Evolutionary conservation across 192 early-diverging fungal species (phyloP).

Genomic region (Backusella parvicylindrica): DNA sequence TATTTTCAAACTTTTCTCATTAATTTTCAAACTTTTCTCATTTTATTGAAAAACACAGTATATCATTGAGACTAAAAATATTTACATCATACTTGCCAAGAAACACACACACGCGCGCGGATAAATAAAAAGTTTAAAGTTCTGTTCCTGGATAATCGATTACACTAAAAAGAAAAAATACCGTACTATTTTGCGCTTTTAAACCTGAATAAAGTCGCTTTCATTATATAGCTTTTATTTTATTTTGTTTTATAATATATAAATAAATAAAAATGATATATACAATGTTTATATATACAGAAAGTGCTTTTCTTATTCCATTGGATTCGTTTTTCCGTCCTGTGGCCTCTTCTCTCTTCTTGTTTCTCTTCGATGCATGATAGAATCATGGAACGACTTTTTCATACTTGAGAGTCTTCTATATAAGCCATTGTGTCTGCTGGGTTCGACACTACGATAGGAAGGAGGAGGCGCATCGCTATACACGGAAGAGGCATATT

Average conservation of each 20-base stretch:
- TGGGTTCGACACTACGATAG: background rate
- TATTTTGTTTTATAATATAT: too few species aligned
- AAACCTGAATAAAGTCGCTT: too few species aligned
- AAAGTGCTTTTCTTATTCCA: slow-evolving; percentile 8
- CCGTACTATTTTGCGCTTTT: too few species aligned
- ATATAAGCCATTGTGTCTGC: background rate
- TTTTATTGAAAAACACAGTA: too few species aligned
- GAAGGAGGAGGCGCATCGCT: background rate
- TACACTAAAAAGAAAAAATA: background rate
- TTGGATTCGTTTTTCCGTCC: slow-evolving; percentile 31
- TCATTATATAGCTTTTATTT: too few species aligned
- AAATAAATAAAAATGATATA: too few species aligned
- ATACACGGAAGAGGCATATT: background rate
- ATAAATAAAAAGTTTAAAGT: background rate
- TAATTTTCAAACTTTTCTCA: too few species aligned
- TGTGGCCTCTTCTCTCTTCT: slow-evolving; percentile 26
- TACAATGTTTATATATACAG: background rate
- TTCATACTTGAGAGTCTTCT: background rate
- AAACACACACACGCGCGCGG: background rate
- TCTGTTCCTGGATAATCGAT: background rate
- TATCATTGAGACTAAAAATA: too few species aligned
- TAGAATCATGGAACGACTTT: slow-evolving; percentile 3
- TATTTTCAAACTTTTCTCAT: too few species aligned
- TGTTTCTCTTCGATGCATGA: background rate
- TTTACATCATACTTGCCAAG: too few species aligned